Evolutionary conservation across 2,329 filamentous ascomycete genomes (phyloP), one percentile per base, ranked within the genome.

Genomic region (Trichothecium roseum): DNA sequence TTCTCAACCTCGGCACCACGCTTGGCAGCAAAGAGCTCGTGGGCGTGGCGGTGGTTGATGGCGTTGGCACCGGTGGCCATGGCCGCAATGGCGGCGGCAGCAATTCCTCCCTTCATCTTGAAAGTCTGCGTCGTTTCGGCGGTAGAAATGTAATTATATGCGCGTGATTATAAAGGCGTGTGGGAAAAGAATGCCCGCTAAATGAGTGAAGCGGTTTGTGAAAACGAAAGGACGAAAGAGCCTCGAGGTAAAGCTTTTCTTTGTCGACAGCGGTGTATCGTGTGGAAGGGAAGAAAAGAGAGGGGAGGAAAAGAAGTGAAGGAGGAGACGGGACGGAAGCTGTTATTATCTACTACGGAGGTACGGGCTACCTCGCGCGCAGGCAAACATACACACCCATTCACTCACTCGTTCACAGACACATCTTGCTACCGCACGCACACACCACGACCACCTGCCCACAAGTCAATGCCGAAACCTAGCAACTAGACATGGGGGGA

Each of bases 161-260:
- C 35, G 20, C 29, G 29, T 30, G 29, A 10, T 16, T 30, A 8
- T 35, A 35, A 31, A 44, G 40, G 37, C 32, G 41, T 10, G 20
- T 10, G 38, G 37, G 43, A 54, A 81, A 82, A 63, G 78, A 84
- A 68, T 78, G 80, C 74, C 83, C 82, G 83, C 83, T 87, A 66
- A 88, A 86, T 60, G 84, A 85, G 78, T 85, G 81, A 84, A 84
- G 80, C 80, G 79, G 79, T 80, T 10, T 24, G 54, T 56, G 50
- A 51, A 58, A 66, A 65, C 56, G 57, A 65, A 63, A 63, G 54
- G 62, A 64, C 60, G 65, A 69, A 68, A 68, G 63, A 60, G 52
- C 59, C 55, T 49, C 48, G 40, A 43, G 44, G 55, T 52, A 53
- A 55, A 59, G 59, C 60, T 62, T 59, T 61, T 58, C 61, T 66